A percentile compares a stretch with the other conserved stretches of the same genome.
These are phyloP conservation scores for Thoreauomyces humboldtii DNA, from an alignment of 192 early-diverging fungal genomes.

Conservation along the genomic window DNA sequence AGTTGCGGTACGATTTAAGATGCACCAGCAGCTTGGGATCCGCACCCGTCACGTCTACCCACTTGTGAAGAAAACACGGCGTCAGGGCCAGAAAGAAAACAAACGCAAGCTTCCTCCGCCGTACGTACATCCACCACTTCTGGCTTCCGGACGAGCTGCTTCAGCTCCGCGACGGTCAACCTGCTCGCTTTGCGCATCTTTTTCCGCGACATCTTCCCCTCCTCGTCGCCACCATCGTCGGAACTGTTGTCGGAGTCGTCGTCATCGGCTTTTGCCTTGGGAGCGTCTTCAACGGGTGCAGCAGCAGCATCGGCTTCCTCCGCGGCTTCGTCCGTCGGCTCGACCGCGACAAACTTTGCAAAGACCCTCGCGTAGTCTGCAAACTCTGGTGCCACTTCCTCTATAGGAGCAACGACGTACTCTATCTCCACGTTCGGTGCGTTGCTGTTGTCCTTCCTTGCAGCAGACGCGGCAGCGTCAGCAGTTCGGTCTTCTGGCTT, in stretches of 20 bases:
- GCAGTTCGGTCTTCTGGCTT: no score
- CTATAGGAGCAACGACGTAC: slow-evolving; percentile 43
- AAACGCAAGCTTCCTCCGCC: neutral
- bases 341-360: slow-evolving; percentile 32
- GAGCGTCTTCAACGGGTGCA: neutral
- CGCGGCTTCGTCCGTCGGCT: slow-evolving; percentile 12
- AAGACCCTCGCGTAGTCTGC: slow-evolving; percentile 45
- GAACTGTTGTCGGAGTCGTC: slow-evolving; percentile 8
- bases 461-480: no score
- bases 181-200: slow-evolving; percentile 54
- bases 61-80: slow-evolving; percentile 32
- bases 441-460: no score
- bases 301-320: slow-evolving; percentile 21
- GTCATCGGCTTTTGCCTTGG: slow-evolving; percentile 24
- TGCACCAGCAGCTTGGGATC: slow-evolving; percentile 88
- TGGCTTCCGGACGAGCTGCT: slow-evolving; percentile 85
- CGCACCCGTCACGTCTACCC: slow-evolving; percentile 88
- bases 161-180: slow-evolving; percentile 84
- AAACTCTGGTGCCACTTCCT: slow-evolving; percentile 20
- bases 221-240: slow-evolving; percentile 25
- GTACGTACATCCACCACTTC: slow-evolving; percentile 86
- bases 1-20: slow-evolving; percentile 89
- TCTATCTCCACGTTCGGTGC: slow-evolving; percentile 44
- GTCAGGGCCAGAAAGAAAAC: neutral
- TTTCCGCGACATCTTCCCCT: slow-evolving; percentile 43